Evolutionary conservation across 495 filamentous ascomycete genomes (phyloP).

Genomic region (Tuber calosporum): DNA sequence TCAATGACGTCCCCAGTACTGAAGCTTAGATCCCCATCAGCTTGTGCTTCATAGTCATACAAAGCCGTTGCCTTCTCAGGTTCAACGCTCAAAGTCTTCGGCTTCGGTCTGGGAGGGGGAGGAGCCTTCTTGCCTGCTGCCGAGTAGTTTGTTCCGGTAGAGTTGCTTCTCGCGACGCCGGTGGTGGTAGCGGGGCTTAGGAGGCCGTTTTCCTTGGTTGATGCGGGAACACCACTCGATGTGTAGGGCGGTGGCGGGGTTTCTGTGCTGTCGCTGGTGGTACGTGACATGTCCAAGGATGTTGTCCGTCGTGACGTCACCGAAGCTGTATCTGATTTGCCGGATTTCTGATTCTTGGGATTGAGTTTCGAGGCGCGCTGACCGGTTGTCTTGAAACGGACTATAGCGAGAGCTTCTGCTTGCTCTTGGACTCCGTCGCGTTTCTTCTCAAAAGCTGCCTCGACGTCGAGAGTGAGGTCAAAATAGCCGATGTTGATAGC

Average conservation of each 20-base stretch:
- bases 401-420: conserved; percentile 72
- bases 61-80: conserved; percentile 74
- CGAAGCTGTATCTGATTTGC: conserved; percentile 33
- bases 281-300: conserved; percentile 35
- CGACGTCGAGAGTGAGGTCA: conserved; percentile 78
- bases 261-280: conserved; percentile 48
- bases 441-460: conserved; percentile 81
- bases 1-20: conserved; percentile 85
- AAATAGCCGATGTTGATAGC: conserved; percentile 95
- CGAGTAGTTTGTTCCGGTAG: conserved; percentile 49
- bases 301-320: conserved; percentile 33
- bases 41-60: conserved; percentile 95
- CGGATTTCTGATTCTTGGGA: conserved; percentile 30
- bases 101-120: conserved; percentile 88
- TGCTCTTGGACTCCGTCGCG: conserved; percentile 76
- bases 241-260: conserved; percentile 66
- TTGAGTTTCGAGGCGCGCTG: conserved; percentile 32
- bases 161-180: conserved; percentile 49
- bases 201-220: conserved; percentile 18
- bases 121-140: conserved; percentile 73
- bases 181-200: conserved; percentile 30
- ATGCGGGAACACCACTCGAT: conserved; percentile 37
- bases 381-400: conserved; percentile 70
- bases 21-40: conserved; percentile 90
- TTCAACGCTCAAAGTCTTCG: conserved; percentile 60